Conservation (phyloP, 495 filamentous ascomycete species). For the Xylaria venustula region DNA sequence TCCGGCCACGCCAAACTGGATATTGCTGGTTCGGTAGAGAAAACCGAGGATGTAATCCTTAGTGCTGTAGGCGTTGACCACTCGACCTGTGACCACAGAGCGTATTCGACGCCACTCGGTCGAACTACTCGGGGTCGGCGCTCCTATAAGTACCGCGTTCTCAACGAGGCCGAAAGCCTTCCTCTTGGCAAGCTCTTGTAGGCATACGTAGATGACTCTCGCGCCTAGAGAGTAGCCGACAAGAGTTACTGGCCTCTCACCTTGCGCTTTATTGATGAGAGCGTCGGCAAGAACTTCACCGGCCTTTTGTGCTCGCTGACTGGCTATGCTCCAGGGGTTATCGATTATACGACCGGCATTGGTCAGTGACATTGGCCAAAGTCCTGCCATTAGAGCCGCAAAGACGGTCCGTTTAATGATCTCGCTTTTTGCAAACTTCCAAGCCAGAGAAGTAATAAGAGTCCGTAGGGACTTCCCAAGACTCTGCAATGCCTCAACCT, state of each 20-base stretch:
- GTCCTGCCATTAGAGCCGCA: slow-evolving; percentile 64
- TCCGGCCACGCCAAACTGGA: slow-evolving; percentile 59
- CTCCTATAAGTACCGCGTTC: slow-evolving; percentile 80
- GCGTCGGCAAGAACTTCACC: slow-evolving; percentile 85
- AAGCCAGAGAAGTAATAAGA: slow-evolving; percentile 76
- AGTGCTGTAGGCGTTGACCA: slow-evolving; percentile 60
- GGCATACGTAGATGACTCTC: slow-evolving; percentile 81
- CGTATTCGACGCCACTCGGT: slow-evolving; percentile 55
- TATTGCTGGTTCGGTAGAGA: slow-evolving; percentile 54
- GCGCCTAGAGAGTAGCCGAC: slow-evolving; percentile 90
- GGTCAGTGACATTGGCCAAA: slow-evolving; percentile 77
- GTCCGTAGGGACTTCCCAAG: slow-evolving; percentile 75
- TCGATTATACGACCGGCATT: slow-evolving; percentile 82
- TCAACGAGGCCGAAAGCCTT: slow-evolving; percentile 86
- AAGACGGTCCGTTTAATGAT: slow-evolving; percentile 71
- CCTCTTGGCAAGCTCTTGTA: slow-evolving; percentile 71
- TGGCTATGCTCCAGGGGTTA: slow-evolving; percentile 87
- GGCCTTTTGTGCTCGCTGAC: slow-evolving; percentile 81
- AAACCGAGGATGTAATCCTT: slow-evolving; percentile 63
- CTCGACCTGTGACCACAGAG: slow-evolving; percentile 54
- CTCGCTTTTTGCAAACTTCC: slow-evolving; percentile 75
- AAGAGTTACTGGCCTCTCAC: slow-evolving; percentile 84
- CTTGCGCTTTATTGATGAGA: slow-evolving; percentile 85
- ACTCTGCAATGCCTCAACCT: slow-evolving; percentile 72
- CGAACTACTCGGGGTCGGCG: slow-evolving; percentile 64